Conservation (phyloP, 306 rosid genomes). For the Inga laurina region DNA sequence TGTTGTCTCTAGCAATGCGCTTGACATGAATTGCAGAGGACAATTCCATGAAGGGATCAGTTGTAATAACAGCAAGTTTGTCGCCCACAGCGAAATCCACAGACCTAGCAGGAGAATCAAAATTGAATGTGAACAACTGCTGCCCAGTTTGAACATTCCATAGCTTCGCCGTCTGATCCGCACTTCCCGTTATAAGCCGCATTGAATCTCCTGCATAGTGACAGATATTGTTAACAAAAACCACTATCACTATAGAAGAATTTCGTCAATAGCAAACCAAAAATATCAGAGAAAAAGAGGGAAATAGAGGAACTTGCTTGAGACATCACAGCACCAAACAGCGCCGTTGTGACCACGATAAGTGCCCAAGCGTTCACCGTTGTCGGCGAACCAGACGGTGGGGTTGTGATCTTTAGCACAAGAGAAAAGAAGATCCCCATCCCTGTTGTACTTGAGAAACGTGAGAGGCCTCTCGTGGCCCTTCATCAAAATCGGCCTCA, state of each 20-base stretch:
- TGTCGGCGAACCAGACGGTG: constrained; percentile 95
- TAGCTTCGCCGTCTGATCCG: constrained; percentile 75
- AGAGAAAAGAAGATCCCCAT: constrained; percentile 88
- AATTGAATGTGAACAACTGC: constrained; percentile 68
- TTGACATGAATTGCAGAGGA: constrained; percentile 81
- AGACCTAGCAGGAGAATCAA: constrained; percentile 74
- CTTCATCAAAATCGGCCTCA: constrained; percentile 98
- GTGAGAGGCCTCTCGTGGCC: constrained; percentile 98
- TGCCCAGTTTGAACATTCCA: constrained; percentile 87
- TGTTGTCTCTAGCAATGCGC: constrained; percentile 55
- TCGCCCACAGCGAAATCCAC: constrained; percentile 76
- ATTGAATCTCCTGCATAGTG: constrained; percentile 56
- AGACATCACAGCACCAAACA: constrained; percentile 95
- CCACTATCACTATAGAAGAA: not conserved
- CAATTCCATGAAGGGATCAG: constrained; percentile 77
- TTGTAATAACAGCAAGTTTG: constrained; percentile 62
- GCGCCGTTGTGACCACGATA: constrained; percentile 94
- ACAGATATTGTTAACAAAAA: not conserved
- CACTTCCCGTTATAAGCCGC: constrained; percentile 77
- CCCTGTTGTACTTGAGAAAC: constrained; percentile 81
- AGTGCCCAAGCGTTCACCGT: constrained; percentile 91
- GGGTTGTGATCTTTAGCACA: constrained; percentile 90
- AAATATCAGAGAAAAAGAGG: not conserved
- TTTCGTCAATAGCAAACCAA: not conserved
- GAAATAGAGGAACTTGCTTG: constrained; percentile 42